Conservation (phyloP, 345 rosid genomes). For the Aethionema arabicum region DNA sequence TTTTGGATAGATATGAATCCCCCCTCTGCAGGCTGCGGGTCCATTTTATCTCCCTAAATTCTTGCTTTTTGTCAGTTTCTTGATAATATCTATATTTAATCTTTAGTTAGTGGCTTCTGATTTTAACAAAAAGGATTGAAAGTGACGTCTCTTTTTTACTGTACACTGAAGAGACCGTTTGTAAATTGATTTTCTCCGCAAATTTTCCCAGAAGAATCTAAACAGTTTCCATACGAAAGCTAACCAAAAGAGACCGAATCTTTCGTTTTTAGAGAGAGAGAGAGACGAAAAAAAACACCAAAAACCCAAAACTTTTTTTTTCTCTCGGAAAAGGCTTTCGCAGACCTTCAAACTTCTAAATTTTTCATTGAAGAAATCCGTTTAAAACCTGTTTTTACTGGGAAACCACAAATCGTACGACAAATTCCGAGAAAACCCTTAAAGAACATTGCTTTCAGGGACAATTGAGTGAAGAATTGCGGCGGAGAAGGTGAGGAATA, state of each 20-base stretch:
- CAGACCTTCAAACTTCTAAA: conserved; percentile 32
- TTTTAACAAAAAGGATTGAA: conserved; percentile 28
- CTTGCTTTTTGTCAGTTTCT: conserved; percentile 21
- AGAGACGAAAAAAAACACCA: not conserved
- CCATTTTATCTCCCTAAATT: too few species aligned
- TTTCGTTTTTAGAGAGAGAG: conserved; percentile 10
- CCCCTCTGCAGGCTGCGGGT: too few species aligned
- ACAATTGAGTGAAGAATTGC: not conserved
- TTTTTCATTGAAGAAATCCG: conserved; percentile 25
- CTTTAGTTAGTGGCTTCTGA: conserved; percentile 26
- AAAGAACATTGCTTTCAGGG: conserved; percentile 11
- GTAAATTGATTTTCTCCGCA: not conserved
- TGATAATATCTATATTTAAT: not conserved
- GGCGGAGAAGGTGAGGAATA: conserved; percentile 17
- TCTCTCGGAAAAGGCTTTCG: conserved; percentile 3
- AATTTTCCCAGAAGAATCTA: conserved; percentile 10
- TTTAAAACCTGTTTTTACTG: conserved; percentile 14
- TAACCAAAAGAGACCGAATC: conserved; percentile 28
- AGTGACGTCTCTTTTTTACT: conserved; percentile 26
- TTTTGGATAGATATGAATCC: too few species aligned
- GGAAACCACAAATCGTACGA: conserved; percentile 27
- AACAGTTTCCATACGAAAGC: conserved; percentile 6
- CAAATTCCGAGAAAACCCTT: conserved; percentile 9
- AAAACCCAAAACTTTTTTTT: conserved; percentile 4
- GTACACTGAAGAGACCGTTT: conserved; percentile 32